phyloP scores from a whole-genome alignment of 768 basidiomycete species.

The Neoboletus magnificus region DNA sequence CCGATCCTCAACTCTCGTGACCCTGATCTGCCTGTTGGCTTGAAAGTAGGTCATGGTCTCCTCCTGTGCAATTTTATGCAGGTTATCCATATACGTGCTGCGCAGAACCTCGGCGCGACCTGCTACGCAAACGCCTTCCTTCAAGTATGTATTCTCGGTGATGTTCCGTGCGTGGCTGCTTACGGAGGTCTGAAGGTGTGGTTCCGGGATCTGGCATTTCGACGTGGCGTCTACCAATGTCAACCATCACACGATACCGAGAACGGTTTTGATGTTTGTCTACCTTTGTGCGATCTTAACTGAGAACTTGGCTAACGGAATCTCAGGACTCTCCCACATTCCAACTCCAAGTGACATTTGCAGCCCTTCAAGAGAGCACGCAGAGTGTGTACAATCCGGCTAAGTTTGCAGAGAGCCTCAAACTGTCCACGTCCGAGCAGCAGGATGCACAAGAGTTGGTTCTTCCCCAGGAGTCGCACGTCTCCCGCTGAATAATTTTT shows the following conservation, averaged over 20 bases:
- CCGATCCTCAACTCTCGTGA: conserved; percentile 51
- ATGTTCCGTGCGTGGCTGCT: conserved; percentile 1
- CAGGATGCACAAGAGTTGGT: conserved; percentile 95
- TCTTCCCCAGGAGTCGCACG: not conserved
- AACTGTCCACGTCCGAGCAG: conserved; percentile 79
- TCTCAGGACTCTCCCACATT: conserved; percentile 72
- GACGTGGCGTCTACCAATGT: conserved; percentile 79
- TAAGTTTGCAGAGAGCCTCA: conserved; percentile 81
- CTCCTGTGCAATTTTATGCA: not conserved
- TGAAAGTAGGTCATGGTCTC: conserved; percentile 51
- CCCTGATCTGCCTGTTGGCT: conserved; percentile 63
- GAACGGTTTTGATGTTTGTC: conserved; percentile 40
- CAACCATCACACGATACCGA: conserved; percentile 52
- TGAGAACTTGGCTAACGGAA: not conserved
- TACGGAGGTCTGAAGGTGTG: conserved; percentile 59
- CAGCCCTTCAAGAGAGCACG: conserved; percentile 75
- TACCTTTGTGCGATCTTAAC: not conserved
- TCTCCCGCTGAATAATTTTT: conserved; percentile 5
- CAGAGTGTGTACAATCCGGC: conserved; percentile 76
- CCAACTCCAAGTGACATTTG: conserved; percentile 76
- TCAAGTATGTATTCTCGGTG: conserved; percentile 51
- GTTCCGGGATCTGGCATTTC: conserved; percentile 83
- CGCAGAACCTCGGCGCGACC: conserved; percentile 91
- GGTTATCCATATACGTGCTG: not conserved
- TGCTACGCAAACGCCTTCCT: conserved; percentile 96